phyloP scores from a whole-genome alignment of 2,329 filamentous ascomycete genomes.

The Phoma sp. region DNA sequence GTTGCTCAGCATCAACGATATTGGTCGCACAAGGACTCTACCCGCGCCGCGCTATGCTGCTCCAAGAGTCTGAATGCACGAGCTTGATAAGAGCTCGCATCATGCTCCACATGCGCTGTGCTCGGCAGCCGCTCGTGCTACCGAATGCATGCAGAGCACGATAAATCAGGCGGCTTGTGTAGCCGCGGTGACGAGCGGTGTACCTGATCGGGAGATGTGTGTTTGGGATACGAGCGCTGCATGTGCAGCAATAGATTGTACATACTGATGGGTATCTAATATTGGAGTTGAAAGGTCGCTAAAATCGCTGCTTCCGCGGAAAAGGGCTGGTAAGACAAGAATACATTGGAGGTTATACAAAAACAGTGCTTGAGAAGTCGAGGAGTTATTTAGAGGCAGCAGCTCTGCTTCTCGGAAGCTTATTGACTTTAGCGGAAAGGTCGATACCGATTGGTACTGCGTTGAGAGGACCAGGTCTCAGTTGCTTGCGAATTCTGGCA shows the following conservation, averaged over 20 bases:
- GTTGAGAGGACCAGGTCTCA: conserved; percentile 19
- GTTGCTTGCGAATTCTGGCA: conserved; percentile 58
- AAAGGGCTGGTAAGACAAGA: neutral
- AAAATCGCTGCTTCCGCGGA: neutral
- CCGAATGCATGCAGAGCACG: conserved; percentile 5
- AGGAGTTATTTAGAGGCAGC: neutral
- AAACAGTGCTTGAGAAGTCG: neutral
- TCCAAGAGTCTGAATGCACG: neutral
- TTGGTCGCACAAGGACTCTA: conserved; percentile 9
- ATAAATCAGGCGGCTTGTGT: conserved; percentile 7
- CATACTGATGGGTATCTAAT: conserved; percentile 12
- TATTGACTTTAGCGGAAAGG: neutral
- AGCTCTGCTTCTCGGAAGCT: neutral
- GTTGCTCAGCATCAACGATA: conserved; percentile 7
- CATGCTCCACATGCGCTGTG: conserved; percentile 9
- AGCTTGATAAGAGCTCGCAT: conserved; percentile 2
- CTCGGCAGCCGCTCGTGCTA: conserved; percentile 10
- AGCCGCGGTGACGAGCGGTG: neutral
- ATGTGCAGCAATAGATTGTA: conserved; percentile 5
- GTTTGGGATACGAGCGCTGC: conserved; percentile 1
- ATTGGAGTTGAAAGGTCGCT: neutral
- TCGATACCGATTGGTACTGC: neutral
- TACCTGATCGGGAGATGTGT: neutral
- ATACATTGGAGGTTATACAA: neutral
- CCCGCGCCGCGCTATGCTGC: neutral